Evolutionary conservation across 2,329 filamentous ascomycete species (phyloP), one percentile per base, ranked within the genome.

Genomic region (Nothopassalora personata): DNA sequence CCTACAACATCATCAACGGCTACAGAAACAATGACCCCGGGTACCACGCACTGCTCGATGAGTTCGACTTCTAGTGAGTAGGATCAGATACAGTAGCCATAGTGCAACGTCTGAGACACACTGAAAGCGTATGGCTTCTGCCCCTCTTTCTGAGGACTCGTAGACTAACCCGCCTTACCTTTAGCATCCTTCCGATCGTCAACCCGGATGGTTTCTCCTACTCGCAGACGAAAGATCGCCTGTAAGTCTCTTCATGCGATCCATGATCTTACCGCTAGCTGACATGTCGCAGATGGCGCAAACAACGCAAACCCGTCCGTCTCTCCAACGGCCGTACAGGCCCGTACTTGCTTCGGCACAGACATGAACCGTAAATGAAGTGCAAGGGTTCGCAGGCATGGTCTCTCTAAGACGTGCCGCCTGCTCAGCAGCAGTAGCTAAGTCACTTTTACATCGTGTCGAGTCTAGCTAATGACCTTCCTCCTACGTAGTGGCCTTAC

Each of bases 51-150:
- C 78, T 82, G 55, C 76, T 87, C 27, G 79, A 87, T 71, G 82
- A 77, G 57, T 86, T 85, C 68, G 86, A 89, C 72, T 86, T 86
- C 64, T 87, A 86, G n/a, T n/a, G n/a, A n/a, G n/a, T n/a, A n/a
- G n/a, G n/a, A n/a, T n/a, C n/a, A n/a, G n/a, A n/a, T n/a, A n/a
- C n/a, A n/a, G n/a, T n/a, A n/a, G n/a, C n/a, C n/a, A n/a, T n/a
- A n/a, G n/a, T n/a, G n/a, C n/a, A n/a, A n/a, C n/a, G n/a, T n/a
- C n/a, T n/a, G n/a, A n/a, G n/a, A n/a, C n/a, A n/a, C n/a, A n/a
- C n/a, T n/a, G n/a, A n/a, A n/a, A n/a, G n/a, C n/a, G n/a, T n/a
- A n/a, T n/a, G n/a, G n/a, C n/a, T n/a, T n/a, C n/a, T n/a, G n/a
- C n/a, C n/a, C n/a, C n/a, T n/a, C n/a, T n/a, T n/a, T n/a, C n/a